Evolutionary conservation across 2,329 filamentous ascomycete species (phyloP), one percentile per base, ranked within the genome.

Genomic region (Trichoderma koningiopsis): DNA sequence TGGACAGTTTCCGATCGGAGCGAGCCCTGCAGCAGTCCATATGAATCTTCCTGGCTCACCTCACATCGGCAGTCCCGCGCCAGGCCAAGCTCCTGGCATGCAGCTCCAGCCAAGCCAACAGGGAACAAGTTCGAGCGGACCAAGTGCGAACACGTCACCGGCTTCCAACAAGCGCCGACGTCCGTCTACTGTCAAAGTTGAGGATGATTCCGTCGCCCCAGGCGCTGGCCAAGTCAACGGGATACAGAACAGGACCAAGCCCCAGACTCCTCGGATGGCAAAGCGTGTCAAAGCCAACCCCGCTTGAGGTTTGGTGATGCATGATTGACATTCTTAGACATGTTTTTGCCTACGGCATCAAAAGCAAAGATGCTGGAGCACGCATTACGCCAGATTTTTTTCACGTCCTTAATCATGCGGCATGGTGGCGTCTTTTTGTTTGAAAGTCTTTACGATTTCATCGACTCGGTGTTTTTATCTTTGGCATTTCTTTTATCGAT

Each of bases 31-130:
- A 14, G 79, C 85, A 37, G 81, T 82, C n/a, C 86, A 90, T 73
- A 84, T 89, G 72, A 84, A 86, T 74, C 82, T 90, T 5, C 88
- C 88, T 33, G 88, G 87, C 19, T 90, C 88, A 16, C 88, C 88
- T 62, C 87, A 88, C 66, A 74, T 83, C 68, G 85, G 87, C 66
- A 90, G 87, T 76, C 89, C 89, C 10, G 88, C 87, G 22, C 85
- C 86, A 16, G 87, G 86, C 19, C 87, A 89, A 77, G 87, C 88
- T 63, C 88, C 88, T 27, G 83, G 83, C 71, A 91, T 91, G 89
- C 87, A 89, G 76, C 81, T 88, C 70, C 88, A 91, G 76, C 87
- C 88, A 72, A 91, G 88, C 76, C 89, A 91, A 76, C 89, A 91
- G 76, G 89, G 89, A 49, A 89, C 88, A 37, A 88, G 82, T 76